Evolutionary conservation across 805 yeast species (phyloP).

Genomic region (Myxozyma kluyveri): DNA sequence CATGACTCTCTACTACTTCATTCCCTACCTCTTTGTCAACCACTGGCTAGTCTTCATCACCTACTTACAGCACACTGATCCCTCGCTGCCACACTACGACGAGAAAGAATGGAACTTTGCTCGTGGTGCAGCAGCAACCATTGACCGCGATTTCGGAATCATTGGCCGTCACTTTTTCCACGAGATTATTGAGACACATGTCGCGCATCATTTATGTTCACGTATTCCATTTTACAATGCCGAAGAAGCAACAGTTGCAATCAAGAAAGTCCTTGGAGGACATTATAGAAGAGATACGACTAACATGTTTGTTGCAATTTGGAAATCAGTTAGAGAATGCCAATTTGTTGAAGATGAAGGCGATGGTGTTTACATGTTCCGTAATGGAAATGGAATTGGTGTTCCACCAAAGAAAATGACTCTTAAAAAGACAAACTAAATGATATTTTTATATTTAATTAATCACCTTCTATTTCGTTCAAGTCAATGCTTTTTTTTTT

Average conservation of each 20-base stretch:
- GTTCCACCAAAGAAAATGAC: conserved; percentile 6
- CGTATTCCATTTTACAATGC: conserved; percentile 84
- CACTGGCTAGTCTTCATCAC: conserved; percentile 90
- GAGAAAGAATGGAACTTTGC: conserved; percentile 71
- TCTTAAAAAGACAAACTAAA: conserved; percentile 16
- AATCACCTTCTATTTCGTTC: too few relatives aligned
- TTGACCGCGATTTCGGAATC: conserved; percentile 80
- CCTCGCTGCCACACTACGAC: conserved; percentile 75
- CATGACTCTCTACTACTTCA: conserved; percentile 63
- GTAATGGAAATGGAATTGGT: conserved; percentile 65
- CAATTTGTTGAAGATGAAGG: conserved; percentile 72
- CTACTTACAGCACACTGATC: conserved; percentile 78
- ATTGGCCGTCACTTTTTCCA: conserved; percentile 77
- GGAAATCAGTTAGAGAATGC: conserved; percentile 56
- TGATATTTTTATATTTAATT: not conserved
- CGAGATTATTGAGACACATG: conserved; percentile 88
- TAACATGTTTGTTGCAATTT: conserved; percentile 70
- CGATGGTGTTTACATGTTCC: conserved; percentile 70
- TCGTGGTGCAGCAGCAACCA: conserved; percentile 86
- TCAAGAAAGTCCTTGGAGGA: conserved; percentile 80
- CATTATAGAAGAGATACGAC: conserved; percentile 67
- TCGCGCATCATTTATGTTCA: conserved; percentile 77
- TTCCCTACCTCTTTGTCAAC: conserved; percentile 78
- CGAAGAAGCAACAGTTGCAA: conserved; percentile 54
- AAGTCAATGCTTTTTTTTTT: too few relatives aligned